Base-by-base conservation (phyloP, 345 rosid species). In the Hevea brasiliensis region DNA sequence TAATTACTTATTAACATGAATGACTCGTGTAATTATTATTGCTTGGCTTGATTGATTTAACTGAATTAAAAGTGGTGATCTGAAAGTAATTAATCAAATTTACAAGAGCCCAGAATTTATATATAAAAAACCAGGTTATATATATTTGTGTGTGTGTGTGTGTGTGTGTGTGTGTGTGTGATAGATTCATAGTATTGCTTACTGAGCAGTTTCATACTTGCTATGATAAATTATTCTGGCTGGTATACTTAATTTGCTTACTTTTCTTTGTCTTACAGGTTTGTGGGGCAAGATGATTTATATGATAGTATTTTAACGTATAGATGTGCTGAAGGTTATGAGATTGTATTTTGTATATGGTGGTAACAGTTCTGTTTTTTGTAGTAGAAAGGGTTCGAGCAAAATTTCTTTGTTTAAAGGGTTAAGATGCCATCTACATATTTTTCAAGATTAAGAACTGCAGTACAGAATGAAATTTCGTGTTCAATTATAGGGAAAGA, bases 401-500 rank as follows among this genome's bases (percentile, higher is more conserved):
- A 13, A 58, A 71, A 51, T 59, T 71, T 72, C 73, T 80, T 67
- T 63, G 75, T 62, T 77, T 76, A 77, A 79, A 81, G 65, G 79
- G 81, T n/a, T 80, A 86, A 83, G 85, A 93, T 93, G 98, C 84
- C 89, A 47, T 83, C 83, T 45, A 72, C 68, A 32, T 84, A 66
- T 74, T 82, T 83, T 62, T 66, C 84, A 14, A 85, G 84, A 61
- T 61, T 91, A 63, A 85, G 87, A 79, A 77, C 75, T 79, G 89
- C 88, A 17, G 77, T 87, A 20, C 89, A 78, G 76, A 86, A 79
- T 71, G 84, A 89, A 40, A 73, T 86, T 65, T 84, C 62, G 66
- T 84, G 81, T 69, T 81, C 86, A 8, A 65, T 77, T 24, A 5
- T 69, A 54, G 81, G 86, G 59, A 71, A 74, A 58, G 87, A 84